Percentiles rank a stretch among this genome's conserved stretches.
phyloP scores from a whole-genome alignment of 257 asterid species.

The Primulina huaijiensis region DNA sequence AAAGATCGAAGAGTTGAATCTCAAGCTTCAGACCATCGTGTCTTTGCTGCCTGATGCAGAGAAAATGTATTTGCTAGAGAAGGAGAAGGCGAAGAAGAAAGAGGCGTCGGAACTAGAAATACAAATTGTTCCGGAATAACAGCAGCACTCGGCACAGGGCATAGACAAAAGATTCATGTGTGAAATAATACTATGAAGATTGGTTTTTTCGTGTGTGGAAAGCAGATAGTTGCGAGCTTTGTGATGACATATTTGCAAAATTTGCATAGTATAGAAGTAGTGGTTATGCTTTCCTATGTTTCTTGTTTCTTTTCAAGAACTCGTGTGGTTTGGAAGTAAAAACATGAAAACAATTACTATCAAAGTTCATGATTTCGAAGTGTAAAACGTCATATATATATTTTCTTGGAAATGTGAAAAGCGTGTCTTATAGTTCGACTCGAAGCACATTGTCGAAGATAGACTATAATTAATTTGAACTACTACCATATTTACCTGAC shows the following conservation, averaged over 20 bases:
- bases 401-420: too few relatives aligned
- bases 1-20: conserved; percentile 68
- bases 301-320: not conserved
- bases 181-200: not conserved
- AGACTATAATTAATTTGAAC: too few relatives aligned
- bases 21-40: conserved; percentile 55
- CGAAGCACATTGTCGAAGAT: too few relatives aligned
- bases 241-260: not conserved
- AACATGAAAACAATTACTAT: not conserved
- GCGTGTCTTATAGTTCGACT: too few relatives aligned
- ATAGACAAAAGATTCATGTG: not conserved
- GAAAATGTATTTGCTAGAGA: conserved; percentile 59
- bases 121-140: conserved; percentile 23
- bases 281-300: not conserved
- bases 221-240: too few relatives aligned
- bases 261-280: not conserved
- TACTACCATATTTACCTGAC: too few relatives aligned
- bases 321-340: not conserved
- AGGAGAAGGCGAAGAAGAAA: conserved; percentile 52
- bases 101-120: conserved; percentile 47
- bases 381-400: too few relatives aligned
- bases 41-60: conserved; percentile 79
- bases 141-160: not conserved
- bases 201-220: not conserved
- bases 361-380: not conserved